These are phyloP conservation scores for Chlamydomonas sp. DNA, from an alignment of 139 green algal species.

Conservation along the genomic window DNA sequence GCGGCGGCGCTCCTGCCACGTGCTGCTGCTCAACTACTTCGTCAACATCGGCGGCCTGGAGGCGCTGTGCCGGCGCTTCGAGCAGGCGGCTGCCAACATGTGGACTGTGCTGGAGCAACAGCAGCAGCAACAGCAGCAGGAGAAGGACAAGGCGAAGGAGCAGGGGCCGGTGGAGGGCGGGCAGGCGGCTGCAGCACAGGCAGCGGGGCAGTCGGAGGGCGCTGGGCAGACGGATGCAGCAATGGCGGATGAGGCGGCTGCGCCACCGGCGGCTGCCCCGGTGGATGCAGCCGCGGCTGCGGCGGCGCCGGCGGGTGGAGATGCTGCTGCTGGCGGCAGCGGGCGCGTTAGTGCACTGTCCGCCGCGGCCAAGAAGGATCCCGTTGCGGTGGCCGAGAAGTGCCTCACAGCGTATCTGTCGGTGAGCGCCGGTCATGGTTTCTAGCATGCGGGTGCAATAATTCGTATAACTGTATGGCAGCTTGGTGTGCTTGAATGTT, in stretches of 20 bases:
- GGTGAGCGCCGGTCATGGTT: background rate
- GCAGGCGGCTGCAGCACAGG: background rate
- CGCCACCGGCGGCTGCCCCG: background rate
- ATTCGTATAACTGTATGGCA: no score
- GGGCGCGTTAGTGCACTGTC: background rate
- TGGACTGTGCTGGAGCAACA: slow-evolving; percentile 35
- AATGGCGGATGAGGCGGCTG: slow-evolving; percentile 7
- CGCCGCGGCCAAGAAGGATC: slow-evolving; percentile 31
- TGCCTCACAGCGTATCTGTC: slow-evolving; percentile 46
- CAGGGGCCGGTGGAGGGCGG: no score
- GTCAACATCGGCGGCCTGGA: slow-evolving; percentile 47
- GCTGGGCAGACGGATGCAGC: background rate
- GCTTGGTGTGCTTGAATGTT: background rate
- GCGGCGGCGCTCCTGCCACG: slow-evolving; percentile 82
- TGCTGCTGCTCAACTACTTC: slow-evolving; percentile 86
- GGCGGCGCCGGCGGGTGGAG: background rate
- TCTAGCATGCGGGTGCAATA: no score
- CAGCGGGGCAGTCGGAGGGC: background rate
- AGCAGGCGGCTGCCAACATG: slow-evolving; percentile 23
- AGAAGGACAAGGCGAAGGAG: background rate
- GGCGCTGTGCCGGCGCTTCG: slow-evolving; percentile 34
- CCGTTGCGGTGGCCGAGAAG: slow-evolving; percentile 51
- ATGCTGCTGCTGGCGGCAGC: background rate
- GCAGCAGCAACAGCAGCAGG: background rate
- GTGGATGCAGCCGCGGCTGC: background rate